Evolutionary conservation across 2,329 filamentous ascomycete genomes (phyloP).

Genomic region (Raffaelea ambrosiae): DNA sequence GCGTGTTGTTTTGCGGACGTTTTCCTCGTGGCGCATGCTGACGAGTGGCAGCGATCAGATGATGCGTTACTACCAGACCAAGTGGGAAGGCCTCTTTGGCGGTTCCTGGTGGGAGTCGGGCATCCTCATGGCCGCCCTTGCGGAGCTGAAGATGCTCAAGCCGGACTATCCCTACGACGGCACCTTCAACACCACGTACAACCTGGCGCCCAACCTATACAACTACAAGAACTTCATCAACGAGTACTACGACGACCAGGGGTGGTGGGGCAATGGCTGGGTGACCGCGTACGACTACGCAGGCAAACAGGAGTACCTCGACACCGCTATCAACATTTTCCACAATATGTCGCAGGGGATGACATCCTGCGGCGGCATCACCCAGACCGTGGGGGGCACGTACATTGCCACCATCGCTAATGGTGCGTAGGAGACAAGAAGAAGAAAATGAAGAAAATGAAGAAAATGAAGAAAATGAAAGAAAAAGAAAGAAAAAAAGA

Average conservation of each 20-base stretch:
- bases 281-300: neutral
- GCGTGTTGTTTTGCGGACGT: neutral
- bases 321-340: neutral
- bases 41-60: neutral
- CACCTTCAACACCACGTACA: neutral
- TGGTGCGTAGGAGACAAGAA: neutral
- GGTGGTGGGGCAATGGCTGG: conserved; percentile 2
- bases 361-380: conserved; percentile 1
- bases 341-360: neutral
- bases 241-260: conserved; percentile 3
- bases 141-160: neutral
- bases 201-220: neutral
- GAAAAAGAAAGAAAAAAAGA: too few relatives aligned
- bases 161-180: neutral
- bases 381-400: neutral
- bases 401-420: conserved; percentile 1
- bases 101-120: conserved; percentile 4
- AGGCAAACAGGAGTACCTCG: neutral
- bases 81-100: neutral
- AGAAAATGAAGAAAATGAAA: too few relatives aligned
- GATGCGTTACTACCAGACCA: conserved; percentile 1
- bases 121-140: neutral
- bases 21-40: neutral
- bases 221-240: conserved; percentile 1
- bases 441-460: too few relatives aligned